Percentiles rank a stretch among this genome's conserved stretches.
Evolutionary conservation across 202 grass and related monocot species (phyloP).

Genomic region (Panicum virgatum): DNA sequence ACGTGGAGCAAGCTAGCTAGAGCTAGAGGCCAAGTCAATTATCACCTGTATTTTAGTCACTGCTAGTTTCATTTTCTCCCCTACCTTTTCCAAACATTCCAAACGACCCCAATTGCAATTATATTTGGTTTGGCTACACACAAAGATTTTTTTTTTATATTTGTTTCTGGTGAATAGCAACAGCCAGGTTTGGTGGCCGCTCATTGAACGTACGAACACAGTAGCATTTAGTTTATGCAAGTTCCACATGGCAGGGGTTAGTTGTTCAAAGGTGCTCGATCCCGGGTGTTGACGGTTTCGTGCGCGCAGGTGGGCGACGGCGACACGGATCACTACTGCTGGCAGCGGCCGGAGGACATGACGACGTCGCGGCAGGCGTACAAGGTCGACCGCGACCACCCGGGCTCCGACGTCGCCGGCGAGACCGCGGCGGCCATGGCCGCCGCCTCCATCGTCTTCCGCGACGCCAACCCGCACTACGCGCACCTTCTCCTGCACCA

Average conservation of each 20-base stretch:
- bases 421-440: slow-evolving; percentile 94
- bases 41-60: slow-evolving; percentile 7
- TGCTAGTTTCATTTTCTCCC: neutral
- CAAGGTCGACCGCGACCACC: slow-evolving; percentile 75
- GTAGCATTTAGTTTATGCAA: slow-evolving; percentile 32
- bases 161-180: slow-evolving; percentile 43
- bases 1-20: neutral
- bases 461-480: slow-evolving; percentile 72
- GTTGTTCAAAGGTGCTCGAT: neutral
- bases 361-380: slow-evolving; percentile 91
- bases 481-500: slow-evolving; percentile 80
- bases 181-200: slow-evolving; percentile 45
- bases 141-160: neutral
- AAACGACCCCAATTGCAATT: neutral
- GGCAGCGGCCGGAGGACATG: slow-evolving; percentile 99
- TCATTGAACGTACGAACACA: slow-evolving; percentile 15
- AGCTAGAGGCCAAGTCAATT: slow-evolving; percentile 33
- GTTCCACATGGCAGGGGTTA: slow-evolving; percentile 44
- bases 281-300: slow-evolving; percentile 5
- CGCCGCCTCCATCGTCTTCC: slow-evolving; percentile 78
- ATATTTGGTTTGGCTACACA: neutral
- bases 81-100: slow-evolving; percentile 29
- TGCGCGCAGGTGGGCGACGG: slow-evolving; percentile 81
- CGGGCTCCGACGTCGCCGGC: slow-evolving; percentile 83
- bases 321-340: slow-evolving; percentile 97